A percentile compares a stretch with the other conserved stretches of the same genome.
Evolutionary conservation across 2,329 filamentous ascomycete species (phyloP).

Genomic region (Apiospora marii): DNA sequence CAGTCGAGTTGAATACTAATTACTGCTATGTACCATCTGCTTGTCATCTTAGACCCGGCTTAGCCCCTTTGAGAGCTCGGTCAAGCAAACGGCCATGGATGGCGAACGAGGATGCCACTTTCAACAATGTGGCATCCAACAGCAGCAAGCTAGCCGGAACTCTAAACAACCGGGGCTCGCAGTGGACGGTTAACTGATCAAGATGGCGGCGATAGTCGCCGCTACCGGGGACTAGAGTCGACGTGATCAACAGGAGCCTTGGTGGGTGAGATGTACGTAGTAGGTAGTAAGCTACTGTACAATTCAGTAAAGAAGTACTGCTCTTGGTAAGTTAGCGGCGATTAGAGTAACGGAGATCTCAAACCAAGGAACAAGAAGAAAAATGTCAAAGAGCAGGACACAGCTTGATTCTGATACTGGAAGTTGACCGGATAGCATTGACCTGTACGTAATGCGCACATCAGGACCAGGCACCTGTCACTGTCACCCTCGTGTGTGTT

Average conservation of each 20-base stretch:
- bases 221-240: not conserved
- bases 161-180: constrained; percentile 20
- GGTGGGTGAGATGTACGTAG: not conserved
- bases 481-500: not conserved
- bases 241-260: not conserved
- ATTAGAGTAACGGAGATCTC: no score
- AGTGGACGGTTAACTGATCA: not conserved
- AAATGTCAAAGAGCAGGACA: not conserved
- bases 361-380: not conserved
- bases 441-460: constrained; percentile 12
- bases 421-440: not conserved
- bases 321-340: no score
- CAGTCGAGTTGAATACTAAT: not conserved
- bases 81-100: constrained; percentile 21
- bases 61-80: constrained; percentile 23
- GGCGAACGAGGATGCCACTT: not conserved
- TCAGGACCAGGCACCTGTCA: not conserved
- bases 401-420: not conserved
- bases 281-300: not conserved
- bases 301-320: no score
- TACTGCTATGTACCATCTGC: no score
- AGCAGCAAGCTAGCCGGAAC: constrained; percentile 13
- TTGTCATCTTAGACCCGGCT: not conserved
- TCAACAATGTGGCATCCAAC: constrained; percentile 15
- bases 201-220: not conserved